phyloP scores from a whole-genome alignment of 768 basidiomycete species.

The Amanita phalloides region DNA sequence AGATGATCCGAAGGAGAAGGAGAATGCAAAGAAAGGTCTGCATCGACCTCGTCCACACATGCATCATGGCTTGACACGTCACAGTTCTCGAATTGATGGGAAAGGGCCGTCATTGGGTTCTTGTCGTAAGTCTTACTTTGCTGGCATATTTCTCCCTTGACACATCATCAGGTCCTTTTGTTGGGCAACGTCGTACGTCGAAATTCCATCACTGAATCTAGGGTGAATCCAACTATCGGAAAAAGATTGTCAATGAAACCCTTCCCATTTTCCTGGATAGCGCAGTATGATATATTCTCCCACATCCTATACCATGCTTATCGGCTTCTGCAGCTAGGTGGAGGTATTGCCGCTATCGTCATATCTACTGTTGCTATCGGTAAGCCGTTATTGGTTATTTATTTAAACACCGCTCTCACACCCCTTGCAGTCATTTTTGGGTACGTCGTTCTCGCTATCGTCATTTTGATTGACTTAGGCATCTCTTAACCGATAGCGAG shows the following conservation, averaged over 20 bases:
- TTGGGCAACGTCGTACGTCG: constrained; percentile 74
- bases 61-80: neutral
- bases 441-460: constrained; percentile 27
- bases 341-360: constrained; percentile 64
- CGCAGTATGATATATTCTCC: constrained; percentile 33
- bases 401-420: constrained; percentile 4
- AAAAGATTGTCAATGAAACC: constrained; percentile 71
- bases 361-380: constrained; percentile 74
- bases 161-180: constrained; percentile 53
- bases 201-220: neutral
- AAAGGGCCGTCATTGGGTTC: constrained; percentile 83
- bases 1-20: constrained; percentile 55
- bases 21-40: constrained; percentile 62
- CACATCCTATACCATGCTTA: neutral
- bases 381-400: constrained; percentile 14
- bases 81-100: constrained; percentile 45
- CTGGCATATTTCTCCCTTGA: neutral
- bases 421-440: constrained; percentile 64
- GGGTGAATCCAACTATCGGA: neutral
- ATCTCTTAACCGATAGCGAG: constrained; percentile 44
- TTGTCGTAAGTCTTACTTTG: constrained; percentile 54
- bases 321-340: constrained; percentile 28
- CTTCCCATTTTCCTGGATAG: constrained; percentile 76
- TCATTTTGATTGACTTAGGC: neutral
- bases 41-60: neutral